Conservation (phyloP, 805 yeast genomes). For the Wickerhamomyces strasburgensis region DNA sequence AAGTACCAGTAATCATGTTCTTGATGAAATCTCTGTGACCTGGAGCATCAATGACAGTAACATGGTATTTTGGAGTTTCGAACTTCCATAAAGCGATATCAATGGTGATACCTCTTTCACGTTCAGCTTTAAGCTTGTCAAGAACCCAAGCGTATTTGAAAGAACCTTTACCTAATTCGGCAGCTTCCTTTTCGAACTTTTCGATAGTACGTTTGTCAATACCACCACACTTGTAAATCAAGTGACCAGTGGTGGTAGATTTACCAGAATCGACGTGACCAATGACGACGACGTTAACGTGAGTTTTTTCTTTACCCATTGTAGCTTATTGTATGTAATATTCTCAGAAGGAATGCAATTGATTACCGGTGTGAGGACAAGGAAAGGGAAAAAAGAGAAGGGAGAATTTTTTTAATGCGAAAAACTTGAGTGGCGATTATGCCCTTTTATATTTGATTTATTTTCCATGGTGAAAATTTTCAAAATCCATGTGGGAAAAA, state of each 20-base stretch:
- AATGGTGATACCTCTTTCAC: constrained; percentile 97
- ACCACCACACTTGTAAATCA: constrained; percentile 99
- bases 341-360: constrained; percentile 33
- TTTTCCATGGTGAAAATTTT: not conserved
- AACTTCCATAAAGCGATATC: constrained; percentile 94
- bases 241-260: constrained; percentile 99
- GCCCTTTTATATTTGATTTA: not conserved
- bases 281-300: constrained; percentile 99
- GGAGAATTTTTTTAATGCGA: constrained; percentile 1
- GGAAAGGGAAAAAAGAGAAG: constrained; percentile 11
- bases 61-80: constrained; percentile 92
- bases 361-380: constrained; percentile 34
- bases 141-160: constrained; percentile 98
- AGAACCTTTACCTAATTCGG: constrained; percentile 96
- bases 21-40: constrained; percentile 96
- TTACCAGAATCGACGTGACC: constrained; percentile 99
- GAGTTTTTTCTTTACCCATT: constrained; percentile 87
- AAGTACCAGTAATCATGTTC: constrained; percentile 94
- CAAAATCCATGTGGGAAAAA: constrained; percentile 1
- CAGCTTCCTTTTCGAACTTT: constrained; percentile 98
- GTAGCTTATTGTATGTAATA: constrained; percentile 6
- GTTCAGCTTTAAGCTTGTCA: constrained; percentile 93
- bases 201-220: constrained; percentile 98
- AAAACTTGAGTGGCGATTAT: not conserved
- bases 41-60: constrained; percentile 91